phyloP scores from a whole-genome alignment of 192 early-diverging fungal genomes.

The Geranomyces michiganensis region DNA sequence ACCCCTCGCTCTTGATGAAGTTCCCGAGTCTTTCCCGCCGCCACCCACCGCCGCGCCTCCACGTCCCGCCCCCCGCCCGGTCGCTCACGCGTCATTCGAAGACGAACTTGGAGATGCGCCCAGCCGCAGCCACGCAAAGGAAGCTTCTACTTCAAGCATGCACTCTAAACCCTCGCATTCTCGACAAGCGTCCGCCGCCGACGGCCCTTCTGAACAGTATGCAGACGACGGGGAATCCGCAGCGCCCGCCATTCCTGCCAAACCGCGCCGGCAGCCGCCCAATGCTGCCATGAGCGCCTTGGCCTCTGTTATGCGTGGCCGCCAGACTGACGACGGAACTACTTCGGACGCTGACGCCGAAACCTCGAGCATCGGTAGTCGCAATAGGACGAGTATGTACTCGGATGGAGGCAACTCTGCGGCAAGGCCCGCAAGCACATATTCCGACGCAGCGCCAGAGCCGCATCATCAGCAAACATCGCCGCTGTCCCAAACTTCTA shows the following conservation, averaged over 20 bases:
- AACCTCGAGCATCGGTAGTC: constrained; percentile 6
- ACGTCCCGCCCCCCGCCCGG: constrained; percentile 9
- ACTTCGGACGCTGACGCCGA: constrained; percentile 26
- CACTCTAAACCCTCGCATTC: constrained; percentile 9
- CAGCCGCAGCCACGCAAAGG: neutral
- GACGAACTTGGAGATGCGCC: neutral
- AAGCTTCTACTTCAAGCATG: neutral
- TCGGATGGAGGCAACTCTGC: constrained; percentile 16
- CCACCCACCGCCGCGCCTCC: constrained; percentile 7
- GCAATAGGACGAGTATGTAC: constrained; percentile 28
- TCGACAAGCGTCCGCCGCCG: constrained; percentile 9
- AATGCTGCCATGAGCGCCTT: constrained; percentile 45
- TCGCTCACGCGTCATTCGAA: neutral
- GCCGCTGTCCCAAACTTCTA: neutral
- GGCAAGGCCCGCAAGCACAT: neutral
- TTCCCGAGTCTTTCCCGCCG: neutral
- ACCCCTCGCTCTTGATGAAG: neutral
- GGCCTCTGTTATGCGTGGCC: constrained; percentile 39
- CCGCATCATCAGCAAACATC: too few species aligned
- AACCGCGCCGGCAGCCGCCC: constrained; percentile 28
- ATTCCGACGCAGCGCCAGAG: too few species aligned
- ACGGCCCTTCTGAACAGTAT: neutral
- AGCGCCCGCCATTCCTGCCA: constrained; percentile 18
- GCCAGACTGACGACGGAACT: neutral
- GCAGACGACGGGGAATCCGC: neutral